phyloP scores from a whole-genome alignment of 345 rosid species.

The Arabis alpina region DNA sequence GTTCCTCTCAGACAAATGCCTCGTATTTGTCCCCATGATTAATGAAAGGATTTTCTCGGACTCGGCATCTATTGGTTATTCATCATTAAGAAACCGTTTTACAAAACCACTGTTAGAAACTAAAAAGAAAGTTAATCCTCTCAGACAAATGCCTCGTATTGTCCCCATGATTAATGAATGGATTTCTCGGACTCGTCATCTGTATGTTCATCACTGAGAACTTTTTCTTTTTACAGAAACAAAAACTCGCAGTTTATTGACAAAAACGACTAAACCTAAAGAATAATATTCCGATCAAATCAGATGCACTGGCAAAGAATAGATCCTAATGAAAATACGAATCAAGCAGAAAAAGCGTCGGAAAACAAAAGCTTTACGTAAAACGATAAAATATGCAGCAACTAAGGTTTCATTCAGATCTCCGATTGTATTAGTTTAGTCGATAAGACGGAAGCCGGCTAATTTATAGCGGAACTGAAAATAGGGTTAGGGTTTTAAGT shows the following conservation, averaged over 20 bases:
- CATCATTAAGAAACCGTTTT: conserved; percentile 56
- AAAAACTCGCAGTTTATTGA: too few relatives aligned
- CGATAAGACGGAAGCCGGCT: not conserved
- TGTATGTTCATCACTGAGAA: conserved; percentile 53
- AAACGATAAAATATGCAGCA: too few relatives aligned
- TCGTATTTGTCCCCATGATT: conserved; percentile 62
- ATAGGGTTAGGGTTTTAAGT: conserved; percentile 21
- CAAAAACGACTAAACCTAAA: not conserved
- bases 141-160: conserved; percentile 70
- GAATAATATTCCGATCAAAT: not conserved
- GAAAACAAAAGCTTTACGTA: too few relatives aligned
- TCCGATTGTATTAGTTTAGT: too few relatives aligned
- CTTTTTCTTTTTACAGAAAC: not conserved
- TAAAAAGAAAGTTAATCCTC: conserved; percentile 34
- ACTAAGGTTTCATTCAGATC: too few relatives aligned
- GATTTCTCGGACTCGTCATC: conserved; percentile 71
- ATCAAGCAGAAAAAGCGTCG: too few relatives aligned
- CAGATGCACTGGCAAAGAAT: too few relatives aligned
- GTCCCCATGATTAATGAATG: conserved; percentile 57
- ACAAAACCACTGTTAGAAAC: too few relatives aligned
- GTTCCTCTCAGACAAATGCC: conserved; percentile 76
- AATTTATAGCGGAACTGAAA: not conserved
- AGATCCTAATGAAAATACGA: too few relatives aligned
- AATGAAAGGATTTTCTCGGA: conserved; percentile 61
- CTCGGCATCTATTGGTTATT: conserved; percentile 62